phyloP scores from a whole-genome alignment of 768 basidiomycete genomes.

The Leccinum ochraceum region DNA sequence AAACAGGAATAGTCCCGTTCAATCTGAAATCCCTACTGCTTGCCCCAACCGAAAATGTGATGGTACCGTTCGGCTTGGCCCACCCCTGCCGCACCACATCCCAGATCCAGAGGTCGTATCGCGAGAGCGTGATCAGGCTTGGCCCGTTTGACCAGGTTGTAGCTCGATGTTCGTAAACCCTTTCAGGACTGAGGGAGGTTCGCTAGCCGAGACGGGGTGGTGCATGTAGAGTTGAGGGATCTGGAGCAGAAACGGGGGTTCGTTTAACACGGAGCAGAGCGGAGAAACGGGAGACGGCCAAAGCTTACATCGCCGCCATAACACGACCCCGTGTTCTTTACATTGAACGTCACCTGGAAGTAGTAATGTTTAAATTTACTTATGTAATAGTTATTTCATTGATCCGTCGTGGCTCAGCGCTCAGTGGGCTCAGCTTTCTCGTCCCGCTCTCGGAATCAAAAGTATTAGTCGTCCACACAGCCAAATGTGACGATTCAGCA shows the following conservation, averaged over 20 bases:
- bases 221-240: constrained; percentile 49
- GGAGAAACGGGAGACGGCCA: background rate
- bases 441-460: no score
- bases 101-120: constrained; percentile 77
- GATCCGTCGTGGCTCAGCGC: no score
- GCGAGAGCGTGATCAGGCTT: constrained; percentile 58
- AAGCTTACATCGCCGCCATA: constrained; percentile 62
- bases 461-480: no score
- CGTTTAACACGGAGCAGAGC: background rate
- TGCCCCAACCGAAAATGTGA: constrained; percentile 63
- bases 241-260: background rate
- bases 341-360: constrained; percentile 59
- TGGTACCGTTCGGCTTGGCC: constrained; percentile 63
- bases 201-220: constrained; percentile 59
- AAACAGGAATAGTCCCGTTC: constrained; percentile 38
- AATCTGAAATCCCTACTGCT: constrained; percentile 67
- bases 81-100: constrained; percentile 74
- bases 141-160: constrained; percentile 44
- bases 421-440: no score
- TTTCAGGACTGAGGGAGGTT: constrained; percentile 70
- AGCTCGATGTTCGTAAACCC: constrained; percentile 67
- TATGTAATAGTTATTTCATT: no score
- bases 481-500: no score
- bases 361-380: no score
- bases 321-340: constrained; percentile 63